Evolutionary conservation across 78 protist genomes (phyloP), one percentile per base, ranked within the genome.

Genomic region (Dictyostelium brefeldianum): DNA sequence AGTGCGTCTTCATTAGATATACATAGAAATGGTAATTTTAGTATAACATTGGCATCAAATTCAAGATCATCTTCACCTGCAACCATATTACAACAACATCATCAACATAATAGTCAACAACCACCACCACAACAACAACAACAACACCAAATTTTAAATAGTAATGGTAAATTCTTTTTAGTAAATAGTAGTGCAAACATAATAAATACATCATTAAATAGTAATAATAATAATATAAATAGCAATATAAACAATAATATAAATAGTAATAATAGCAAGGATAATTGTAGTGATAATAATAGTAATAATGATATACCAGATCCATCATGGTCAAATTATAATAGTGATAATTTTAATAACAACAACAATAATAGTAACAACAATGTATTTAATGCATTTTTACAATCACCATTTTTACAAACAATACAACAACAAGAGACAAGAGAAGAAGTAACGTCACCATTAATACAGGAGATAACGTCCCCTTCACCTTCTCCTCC

Each of bases 241-340:
- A 69, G 36, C 15, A 15, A 31, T 12, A 59, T 14, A 48, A 9
- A 9, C 5, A 46, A 9, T 43, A 17, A 43, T 46, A 41, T 18
- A 70, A 64, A 25, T 31, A 67, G 4, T 67, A 12, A 67, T 29
- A 67, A 67, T 67, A 31, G 29, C 15, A 11, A 67, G 8, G 17
- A 27, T 17, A 17, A 10, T 36, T 11, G 8, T 17, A 29, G 20
- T 17, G 36, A n/a, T 71, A 18, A 9, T 43, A 27, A 5, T 11
- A 20, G 14, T 41, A 71, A 71, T 73, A n/a, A 46, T 46, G 27
- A 46, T n/a, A 46, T 73, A n/a, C 56, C 79, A 22, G 56, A 73
- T 73, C 56, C 54, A 73, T 73, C 79, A 73, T 47, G 59, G 56
- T 43, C 79, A 73, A 47, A 46, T 73, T 47, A 73, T 46, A 46